Evolutionary conservation across 1,284 basidiomycete species (phyloP), one percentile per base, ranked within the genome.

Genomic region (Meira miltonrushii): DNA sequence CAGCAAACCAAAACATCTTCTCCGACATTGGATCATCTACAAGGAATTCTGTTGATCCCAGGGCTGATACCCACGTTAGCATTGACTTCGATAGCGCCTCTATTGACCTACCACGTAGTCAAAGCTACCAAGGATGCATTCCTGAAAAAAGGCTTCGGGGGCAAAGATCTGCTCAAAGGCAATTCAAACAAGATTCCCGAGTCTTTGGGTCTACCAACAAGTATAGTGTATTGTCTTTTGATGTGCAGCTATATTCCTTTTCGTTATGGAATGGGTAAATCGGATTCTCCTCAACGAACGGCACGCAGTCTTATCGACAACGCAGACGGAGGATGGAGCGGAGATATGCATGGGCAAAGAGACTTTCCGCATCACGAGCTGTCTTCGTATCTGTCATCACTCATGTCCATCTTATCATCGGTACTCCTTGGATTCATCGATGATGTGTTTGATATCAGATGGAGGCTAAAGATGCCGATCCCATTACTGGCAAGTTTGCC

Each of bases 401-500:
- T 98, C 8, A 83, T 99, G 12, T 92, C 90, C 0, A 83, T 99
- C 21, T 81, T 96, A 25, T 90, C 91, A 25, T 93, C 95, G 0
- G 92, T 92, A 0, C 84, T 98, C 64, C 85, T 98, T 1, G 94
- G 95, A 9, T 96, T 98, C 74, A 82, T 97, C 50, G 95, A 99
- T 75, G 95, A 99, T 78, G 85, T 98, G 1, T 98, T 98, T 71
- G 95, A 99, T 78, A 97, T 99, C 67, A 86, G 95, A 11, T 99
- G 95, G 95, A 81, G 95, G 61, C 92, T 97, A 81, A 99, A 99
- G 79, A 80, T 99, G 8, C 95, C 95, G 0, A 95, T 99, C 57
- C 95, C 75, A 2, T 85, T 99, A 72, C 89, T 99, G 59, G 91
- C 92, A 0, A 90, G 90, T 15, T 90, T 98, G 19, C 95, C 95